These are phyloP conservation scores for Tuber brumale DNA, from an alignment of 495 filamentous ascomycete species.

Conservation along the genomic window DNA sequence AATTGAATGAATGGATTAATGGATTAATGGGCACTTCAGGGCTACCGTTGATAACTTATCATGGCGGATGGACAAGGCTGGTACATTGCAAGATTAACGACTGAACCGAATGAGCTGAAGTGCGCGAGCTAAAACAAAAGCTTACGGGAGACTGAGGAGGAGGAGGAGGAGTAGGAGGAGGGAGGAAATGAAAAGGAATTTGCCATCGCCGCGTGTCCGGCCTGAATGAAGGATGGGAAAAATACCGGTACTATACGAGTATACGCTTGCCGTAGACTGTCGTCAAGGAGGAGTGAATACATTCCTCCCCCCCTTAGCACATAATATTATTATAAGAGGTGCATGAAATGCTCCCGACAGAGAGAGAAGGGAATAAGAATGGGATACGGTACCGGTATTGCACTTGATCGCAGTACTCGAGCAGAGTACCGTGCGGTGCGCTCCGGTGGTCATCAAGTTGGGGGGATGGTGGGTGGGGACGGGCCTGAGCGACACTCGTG, in stretches of 20 bases:
- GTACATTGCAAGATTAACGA: neutral
- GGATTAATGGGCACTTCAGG: neutral
- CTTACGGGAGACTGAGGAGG: neutral
- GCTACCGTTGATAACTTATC: neutral
- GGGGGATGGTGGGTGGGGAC: neutral
- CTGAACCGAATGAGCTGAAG: neutral
- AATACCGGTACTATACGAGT: neutral
- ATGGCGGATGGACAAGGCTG: neutral
- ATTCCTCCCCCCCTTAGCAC: no score
- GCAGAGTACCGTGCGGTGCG: neutral
- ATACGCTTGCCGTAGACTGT: neutral
- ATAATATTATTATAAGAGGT: neutral
- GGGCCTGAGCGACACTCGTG: neutral
- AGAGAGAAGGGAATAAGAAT: no score
- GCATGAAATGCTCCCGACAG: neutral
- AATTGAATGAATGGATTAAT: neutral
- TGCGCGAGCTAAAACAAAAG: neutral
- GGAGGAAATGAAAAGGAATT: neutral
- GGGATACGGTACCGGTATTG: no score
- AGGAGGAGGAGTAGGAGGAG: neutral
- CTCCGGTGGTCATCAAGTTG: neutral
- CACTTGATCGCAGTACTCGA: neutral
- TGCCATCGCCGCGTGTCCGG: neutral
- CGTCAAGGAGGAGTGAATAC: neutral
- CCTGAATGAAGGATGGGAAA: neutral